These are phyloP conservation scores for Quercus ilex DNA, from an alignment of 306 rosid species.

Conservation along the genomic window DNA sequence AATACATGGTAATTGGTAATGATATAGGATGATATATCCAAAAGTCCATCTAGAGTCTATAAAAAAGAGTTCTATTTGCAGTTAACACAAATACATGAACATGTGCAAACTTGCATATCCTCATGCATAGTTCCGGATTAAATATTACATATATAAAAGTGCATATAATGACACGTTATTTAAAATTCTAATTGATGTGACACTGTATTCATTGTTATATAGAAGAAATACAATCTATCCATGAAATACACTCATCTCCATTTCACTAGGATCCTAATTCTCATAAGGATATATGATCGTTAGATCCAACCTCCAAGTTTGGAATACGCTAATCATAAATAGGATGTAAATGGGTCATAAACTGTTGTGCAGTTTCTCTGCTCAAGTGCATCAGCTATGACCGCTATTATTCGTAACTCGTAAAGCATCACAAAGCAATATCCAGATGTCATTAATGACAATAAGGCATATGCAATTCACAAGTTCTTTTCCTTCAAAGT, in stretches of 20 bases:
- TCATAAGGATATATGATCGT: too few species aligned
- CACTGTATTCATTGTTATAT: too few species aligned
- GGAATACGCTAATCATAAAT: neutral
- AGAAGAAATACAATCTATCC: too few species aligned
- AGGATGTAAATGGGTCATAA: neutral
- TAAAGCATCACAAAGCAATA: neutral
- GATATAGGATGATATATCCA: neutral
- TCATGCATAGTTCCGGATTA: neutral
- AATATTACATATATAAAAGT: too few species aligned
- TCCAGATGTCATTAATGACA: neutral
- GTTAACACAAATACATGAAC: neutral
- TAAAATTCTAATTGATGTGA: too few species aligned
- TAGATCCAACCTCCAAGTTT: neutral
- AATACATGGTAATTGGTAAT: neutral
- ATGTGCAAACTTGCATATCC: neutral
- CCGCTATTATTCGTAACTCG: neutral
- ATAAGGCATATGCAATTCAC: neutral
- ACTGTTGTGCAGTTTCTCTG: neutral
- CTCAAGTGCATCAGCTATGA: neutral
- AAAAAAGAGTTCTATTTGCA: neutral
- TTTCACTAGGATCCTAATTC: too few species aligned
- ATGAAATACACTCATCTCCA: too few species aligned
- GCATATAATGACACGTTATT: too few species aligned
- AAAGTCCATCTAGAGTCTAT: neutral
- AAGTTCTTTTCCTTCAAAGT: neutral